A percentile compares a stretch with the other conserved stretches of the same genome.
Conservation (phyloP, 2,329 filamentous ascomycete genomes). For the Penicillium concentricum region DNA sequence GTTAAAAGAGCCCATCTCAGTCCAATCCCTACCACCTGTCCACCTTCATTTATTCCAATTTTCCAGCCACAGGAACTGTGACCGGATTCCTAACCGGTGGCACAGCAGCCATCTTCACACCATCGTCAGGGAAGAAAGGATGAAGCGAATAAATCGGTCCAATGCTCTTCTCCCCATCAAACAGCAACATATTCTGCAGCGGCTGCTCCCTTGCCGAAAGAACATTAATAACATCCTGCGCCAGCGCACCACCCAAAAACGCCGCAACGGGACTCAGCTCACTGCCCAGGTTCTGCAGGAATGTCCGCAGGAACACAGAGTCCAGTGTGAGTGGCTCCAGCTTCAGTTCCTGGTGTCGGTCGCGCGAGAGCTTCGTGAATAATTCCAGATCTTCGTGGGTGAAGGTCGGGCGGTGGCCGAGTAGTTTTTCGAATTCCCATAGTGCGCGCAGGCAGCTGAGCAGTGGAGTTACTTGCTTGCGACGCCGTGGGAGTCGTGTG, state of each 20-base stretch:
- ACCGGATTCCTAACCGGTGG: slow-evolving; percentile 30
- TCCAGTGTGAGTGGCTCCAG: slow-evolving; percentile 66
- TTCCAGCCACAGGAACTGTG: slow-evolving; percentile 11
- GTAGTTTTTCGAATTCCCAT: slow-evolving; percentile 75
- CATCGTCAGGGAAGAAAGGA: slow-evolving; percentile 54
- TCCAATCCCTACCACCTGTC: neutral
- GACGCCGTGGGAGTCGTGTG: slow-evolving; percentile 66
- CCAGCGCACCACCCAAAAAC: slow-evolving; percentile 83
- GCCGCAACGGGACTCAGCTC: slow-evolving; percentile 86
- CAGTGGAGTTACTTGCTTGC: slow-evolving; percentile 73
- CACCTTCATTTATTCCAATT: neutral
- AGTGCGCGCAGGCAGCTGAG: slow-evolving; percentile 84
- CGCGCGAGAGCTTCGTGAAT: slow-evolving; percentile 75
- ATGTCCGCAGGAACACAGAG: slow-evolving; percentile 73
- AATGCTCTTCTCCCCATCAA: slow-evolving; percentile 79
- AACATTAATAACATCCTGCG: slow-evolving; percentile 97
- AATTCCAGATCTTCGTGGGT: slow-evolving; percentile 64
- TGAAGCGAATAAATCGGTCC: slow-evolving; percentile 80
- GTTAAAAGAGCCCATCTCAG: neutral
- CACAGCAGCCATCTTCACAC: slow-evolving; percentile 27
- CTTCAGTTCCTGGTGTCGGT: slow-evolving; percentile 73
- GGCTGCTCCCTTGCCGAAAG: slow-evolving; percentile 88
- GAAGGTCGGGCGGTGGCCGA: slow-evolving; percentile 57
- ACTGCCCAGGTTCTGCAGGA: slow-evolving; percentile 79
- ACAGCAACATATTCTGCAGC: slow-evolving; percentile 90